These are phyloP conservation scores for Whalleya microplaca DNA, from an alignment of 2,329 filamentous ascomycete species.

Conservation along the genomic window DNA sequence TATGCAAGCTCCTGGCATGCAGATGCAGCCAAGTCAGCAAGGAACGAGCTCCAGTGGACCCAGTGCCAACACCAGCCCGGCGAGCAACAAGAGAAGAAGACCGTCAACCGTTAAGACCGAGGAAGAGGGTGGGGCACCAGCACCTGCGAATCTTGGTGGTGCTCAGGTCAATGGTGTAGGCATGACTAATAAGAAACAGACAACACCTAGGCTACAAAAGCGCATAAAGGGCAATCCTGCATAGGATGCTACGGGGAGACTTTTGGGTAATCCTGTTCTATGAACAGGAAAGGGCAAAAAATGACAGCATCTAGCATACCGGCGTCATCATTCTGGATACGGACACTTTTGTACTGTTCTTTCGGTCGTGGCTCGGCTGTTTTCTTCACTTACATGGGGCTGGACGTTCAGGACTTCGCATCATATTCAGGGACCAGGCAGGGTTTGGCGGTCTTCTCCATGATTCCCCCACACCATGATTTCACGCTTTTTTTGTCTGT, in stretches of 20 bases:
- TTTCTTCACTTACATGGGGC: constrained; percentile 10
- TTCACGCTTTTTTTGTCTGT: constrained; percentile 18
- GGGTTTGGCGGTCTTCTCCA: constrained; percentile 18
- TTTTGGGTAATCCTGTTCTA: constrained; percentile 3
- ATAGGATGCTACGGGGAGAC: constrained; percentile 7
- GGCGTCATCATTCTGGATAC: constrained; percentile 33
- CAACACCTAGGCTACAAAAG: constrained; percentile 61
- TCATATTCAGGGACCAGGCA: constrained; percentile 21
- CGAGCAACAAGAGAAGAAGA: constrained; percentile 61
- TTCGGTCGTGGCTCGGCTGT: constrained; percentile 23
- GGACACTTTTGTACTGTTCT: constrained; percentile 22
- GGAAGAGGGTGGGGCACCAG: constrained; percentile 56
- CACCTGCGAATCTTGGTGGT: constrained; percentile 46
- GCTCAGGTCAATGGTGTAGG: constrained; percentile 56
- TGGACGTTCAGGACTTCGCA: constrained; percentile 28
- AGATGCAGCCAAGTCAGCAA: constrained; percentile 69
- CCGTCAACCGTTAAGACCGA: constrained; percentile 62
- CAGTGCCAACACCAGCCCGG: constrained; percentile 68
- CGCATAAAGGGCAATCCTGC: constrained; percentile 52
- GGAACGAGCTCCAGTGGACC: constrained; percentile 68
- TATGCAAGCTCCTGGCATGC: constrained; percentile 69
- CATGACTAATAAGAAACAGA: constrained; percentile 54
- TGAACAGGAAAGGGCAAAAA: background rate
- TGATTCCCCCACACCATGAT: constrained; percentile 22
- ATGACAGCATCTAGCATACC: constrained; percentile 26